Evolutionary conservation across 345 rosid species (phyloP).

Genomic region (Syzygium oleosum): DNA sequence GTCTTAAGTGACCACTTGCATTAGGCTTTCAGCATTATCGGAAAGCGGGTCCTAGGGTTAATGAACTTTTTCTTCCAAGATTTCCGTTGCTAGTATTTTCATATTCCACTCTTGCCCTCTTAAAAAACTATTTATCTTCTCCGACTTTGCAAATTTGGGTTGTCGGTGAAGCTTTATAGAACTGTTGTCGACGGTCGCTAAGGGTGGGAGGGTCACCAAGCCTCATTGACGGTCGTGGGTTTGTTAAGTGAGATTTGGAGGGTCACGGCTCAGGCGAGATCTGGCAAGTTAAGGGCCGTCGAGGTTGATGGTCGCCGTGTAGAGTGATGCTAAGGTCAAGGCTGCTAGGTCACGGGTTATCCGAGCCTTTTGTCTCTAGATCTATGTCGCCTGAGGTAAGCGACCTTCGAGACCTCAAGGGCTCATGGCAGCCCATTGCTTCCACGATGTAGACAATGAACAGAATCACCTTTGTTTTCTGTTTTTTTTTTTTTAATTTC

Average conservation of each 20-base stretch:
- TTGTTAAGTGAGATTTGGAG: neutral
- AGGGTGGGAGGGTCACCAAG: accelerated
- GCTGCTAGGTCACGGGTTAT: neutral
- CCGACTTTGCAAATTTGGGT: neutral
- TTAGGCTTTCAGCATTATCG: neutral
- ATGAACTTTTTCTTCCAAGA: too few relatives aligned
- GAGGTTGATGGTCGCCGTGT: neutral
- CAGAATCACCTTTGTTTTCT: neutral
- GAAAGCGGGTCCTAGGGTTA: neutral
- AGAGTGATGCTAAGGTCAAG: neutral
- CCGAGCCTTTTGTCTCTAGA: neutral
- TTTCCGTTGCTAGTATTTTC: neutral
- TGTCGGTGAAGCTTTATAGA: too few relatives aligned
- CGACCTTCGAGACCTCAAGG: neutral
- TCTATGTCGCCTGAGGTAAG: neutral
- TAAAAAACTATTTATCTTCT: neutral
- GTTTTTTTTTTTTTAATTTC: neutral
- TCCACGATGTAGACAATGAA: neutral
- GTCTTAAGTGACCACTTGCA: too few relatives aligned
- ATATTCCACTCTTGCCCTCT: neutral
- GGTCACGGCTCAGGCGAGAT: neutral
- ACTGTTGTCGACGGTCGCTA: neutral
- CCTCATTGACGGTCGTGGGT: neutral
- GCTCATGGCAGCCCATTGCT: neutral
- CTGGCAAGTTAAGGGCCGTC: accelerated